Conservation (phyloP, 129 eudicot species). For the Apium graveolens region DNA sequence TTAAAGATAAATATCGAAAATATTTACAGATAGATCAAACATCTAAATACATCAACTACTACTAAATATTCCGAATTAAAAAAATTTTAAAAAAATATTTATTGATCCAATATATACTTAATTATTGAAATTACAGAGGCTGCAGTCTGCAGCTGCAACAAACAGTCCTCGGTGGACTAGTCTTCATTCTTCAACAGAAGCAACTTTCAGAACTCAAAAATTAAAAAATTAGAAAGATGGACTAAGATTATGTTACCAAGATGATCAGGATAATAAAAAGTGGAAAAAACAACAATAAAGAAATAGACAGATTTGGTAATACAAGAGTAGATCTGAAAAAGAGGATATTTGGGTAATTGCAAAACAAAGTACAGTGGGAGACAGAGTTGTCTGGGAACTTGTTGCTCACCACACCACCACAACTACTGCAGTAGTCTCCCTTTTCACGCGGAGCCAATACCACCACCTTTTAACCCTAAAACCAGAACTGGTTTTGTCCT, state of each 20-base stretch:
- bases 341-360: conserved; percentile 7
- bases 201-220: neutral
- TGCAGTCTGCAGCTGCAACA: too few species aligned
- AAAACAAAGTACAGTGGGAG: conserved; percentile 10
- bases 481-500: neutral
- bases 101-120: too few species aligned
- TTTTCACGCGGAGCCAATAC: neutral
- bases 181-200: too few species aligned
- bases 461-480: neutral
- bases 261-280: neutral
- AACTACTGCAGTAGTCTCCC: neutral
- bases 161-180: neutral
- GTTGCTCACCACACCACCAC: neutral
- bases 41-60: too few species aligned
- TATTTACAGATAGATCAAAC: too few species aligned
- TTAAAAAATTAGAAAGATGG: neutral
- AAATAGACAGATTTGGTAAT: neutral
- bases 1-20: too few species aligned
- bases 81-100: too few species aligned
- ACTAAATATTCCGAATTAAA: too few species aligned
- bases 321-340: neutral
- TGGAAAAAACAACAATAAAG: neutral
- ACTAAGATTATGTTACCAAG: neutral
- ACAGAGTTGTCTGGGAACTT: conserved; percentile 1
- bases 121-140: too few species aligned